Percentiles rank a stretch among this genome's conserved stretches.
Evolutionary conservation across 305 asterid genomes (phyloP).

Genomic region (Rubia occidens): DNA sequence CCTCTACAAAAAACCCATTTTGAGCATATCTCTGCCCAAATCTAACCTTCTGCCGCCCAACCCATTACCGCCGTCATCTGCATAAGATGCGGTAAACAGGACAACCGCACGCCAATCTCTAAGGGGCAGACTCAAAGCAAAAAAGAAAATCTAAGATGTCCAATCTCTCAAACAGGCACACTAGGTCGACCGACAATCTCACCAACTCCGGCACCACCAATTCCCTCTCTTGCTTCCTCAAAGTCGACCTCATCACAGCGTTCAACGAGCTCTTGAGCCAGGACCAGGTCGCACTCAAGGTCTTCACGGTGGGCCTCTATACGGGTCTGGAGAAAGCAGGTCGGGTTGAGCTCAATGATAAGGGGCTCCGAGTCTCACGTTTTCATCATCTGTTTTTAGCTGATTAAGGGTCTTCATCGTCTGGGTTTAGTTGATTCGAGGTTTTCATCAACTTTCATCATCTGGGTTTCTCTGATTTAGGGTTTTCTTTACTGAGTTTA

Average conservation of each 20-base stretch:
- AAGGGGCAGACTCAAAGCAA: conserved; percentile 70
- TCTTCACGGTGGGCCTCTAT: conserved; percentile 45
- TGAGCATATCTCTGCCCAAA: conserved; percentile 28
- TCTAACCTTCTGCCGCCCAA: conserved; percentile 20
- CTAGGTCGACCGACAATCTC: conserved; percentile 41
- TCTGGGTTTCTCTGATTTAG: too few relatives aligned
- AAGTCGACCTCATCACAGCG: conserved; percentile 71
- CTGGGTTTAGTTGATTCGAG: too few relatives aligned
- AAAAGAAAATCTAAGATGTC: conserved; percentile 83
- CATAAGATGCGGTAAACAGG: conserved; percentile 52
- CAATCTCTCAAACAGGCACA: conserved; percentile 75
- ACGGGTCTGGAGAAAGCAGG: conserved; percentile 52
- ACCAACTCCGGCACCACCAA: too few relatives aligned
- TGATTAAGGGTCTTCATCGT: too few relatives aligned
- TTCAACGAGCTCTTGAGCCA: conserved; percentile 72
- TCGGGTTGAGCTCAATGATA: conserved; percentile 37
- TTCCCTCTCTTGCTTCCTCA: too few relatives aligned
- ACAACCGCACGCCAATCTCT: conserved; percentile 64
- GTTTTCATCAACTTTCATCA: too few relatives aligned
- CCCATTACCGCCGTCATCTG: conserved; percentile 5
- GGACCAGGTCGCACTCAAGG: conserved; percentile 54
- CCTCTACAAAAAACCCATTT: too few relatives aligned
- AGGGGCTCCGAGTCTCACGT: conserved; percentile 26
- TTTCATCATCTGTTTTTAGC: too few relatives aligned
- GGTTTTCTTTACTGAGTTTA: too few relatives aligned